These are phyloP conservation scores for Diplotaxis tenuifolia DNA, from an alignment of 345 rosid genomes.

Conservation along the genomic window DNA sequence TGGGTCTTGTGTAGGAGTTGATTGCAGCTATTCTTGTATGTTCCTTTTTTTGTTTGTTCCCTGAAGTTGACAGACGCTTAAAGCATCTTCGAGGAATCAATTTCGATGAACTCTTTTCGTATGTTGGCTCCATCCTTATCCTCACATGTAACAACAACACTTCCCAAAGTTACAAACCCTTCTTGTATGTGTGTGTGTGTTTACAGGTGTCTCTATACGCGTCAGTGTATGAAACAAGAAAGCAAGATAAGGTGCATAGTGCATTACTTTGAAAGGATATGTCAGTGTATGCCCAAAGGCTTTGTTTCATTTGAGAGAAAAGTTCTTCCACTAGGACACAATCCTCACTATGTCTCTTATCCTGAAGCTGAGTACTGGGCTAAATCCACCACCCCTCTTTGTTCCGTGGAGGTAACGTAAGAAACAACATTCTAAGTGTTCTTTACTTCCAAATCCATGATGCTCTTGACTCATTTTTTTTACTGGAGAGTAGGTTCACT, in stretches of 20 bases:
- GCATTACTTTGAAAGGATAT: conserved; percentile 56
- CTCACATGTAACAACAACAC: conserved; percentile 5
- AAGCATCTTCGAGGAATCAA: conserved; percentile 66
- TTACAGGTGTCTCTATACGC: conserved; percentile 50
- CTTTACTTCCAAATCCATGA: not conserved
- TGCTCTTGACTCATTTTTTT: not conserved
- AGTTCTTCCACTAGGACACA: conserved; percentile 46
- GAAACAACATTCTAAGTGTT: not conserved
- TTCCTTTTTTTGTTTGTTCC: conserved; percentile 60
- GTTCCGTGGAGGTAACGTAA: conserved; percentile 61
- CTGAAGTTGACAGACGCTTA: conserved; percentile 46
- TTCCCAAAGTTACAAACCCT: not conserved
- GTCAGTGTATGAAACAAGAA: conserved; percentile 52
- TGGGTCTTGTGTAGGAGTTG: conserved; percentile 17
- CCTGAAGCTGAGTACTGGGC: conserved; percentile 64
- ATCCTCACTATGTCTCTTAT: conserved; percentile 41
- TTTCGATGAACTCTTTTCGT: conserved; percentile 71
- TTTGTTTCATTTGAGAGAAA: conserved; percentile 84
- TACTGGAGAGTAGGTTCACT: conserved; percentile 44
- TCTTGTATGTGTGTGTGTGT: not conserved
- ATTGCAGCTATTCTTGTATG: conserved; percentile 36
- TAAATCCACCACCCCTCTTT: conserved; percentile 55
- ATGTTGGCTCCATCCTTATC: conserved; percentile 38
- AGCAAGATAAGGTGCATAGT: conserved; percentile 62
- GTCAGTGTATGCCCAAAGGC: conserved; percentile 59